A percentile compares a stretch with the other conserved stretches of the same genome.
These are phyloP conservation scores for Tricholoma matsutake DNA, from an alignment of 768 basidiomycete species.

Conservation along the genomic window DNA sequence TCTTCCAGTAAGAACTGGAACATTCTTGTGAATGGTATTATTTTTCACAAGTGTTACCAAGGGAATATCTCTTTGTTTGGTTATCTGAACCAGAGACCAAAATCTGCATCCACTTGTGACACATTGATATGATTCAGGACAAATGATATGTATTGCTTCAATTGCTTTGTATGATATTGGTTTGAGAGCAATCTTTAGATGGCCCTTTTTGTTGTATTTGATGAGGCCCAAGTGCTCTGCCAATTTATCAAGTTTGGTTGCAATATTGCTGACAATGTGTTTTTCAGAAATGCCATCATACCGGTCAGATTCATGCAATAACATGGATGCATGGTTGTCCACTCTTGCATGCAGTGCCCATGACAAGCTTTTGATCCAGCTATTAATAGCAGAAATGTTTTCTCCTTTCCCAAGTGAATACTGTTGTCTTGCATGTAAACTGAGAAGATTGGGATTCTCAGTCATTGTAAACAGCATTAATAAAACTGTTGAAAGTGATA, in stretches of 20 bases:
- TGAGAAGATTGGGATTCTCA: conserved; percentile 4
- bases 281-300: not conserved
- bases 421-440: conserved; percentile 3
- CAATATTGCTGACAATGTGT: not conserved
- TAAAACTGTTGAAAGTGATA: conserved; percentile 7
- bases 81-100: no score
- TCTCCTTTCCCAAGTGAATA: not conserved
- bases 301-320: not conserved
- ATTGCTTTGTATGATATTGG: conserved; percentile 1
- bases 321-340: not conserved
- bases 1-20: not conserved
- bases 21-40: not conserved
- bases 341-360: not conserved
- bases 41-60: no score
- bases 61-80: no score
- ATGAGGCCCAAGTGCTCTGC: conserved; percentile 18
- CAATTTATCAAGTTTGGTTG: conserved; percentile 7
- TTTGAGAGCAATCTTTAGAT: not conserved
- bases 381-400: not conserved
- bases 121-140: not conserved
- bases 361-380: conserved; percentile 1
- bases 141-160: not conserved
- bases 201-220: not conserved
- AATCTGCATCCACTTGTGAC: no score
- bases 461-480: conserved; percentile 5